Evolutionary conservation across 805 yeast genomes (phyloP).

Genomic region (Candida ponderosae): DNA sequence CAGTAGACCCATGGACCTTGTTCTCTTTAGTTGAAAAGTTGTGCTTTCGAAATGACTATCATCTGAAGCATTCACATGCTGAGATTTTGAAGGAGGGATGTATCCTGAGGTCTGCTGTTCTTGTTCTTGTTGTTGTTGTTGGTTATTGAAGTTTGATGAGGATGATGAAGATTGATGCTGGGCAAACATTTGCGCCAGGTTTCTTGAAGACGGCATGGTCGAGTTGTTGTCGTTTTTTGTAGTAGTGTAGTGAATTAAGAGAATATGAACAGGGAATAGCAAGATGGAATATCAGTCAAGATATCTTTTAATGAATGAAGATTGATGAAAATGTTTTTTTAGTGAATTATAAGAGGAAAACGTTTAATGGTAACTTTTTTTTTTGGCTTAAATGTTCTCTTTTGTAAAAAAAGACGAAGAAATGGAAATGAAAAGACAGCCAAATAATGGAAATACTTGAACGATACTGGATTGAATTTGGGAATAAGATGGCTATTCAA

Average conservation of each 20-base stretch:
- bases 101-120: background rate
- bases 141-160: background rate
- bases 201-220: constrained; percentile 3
- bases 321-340: no score
- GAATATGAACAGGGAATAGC: background rate
- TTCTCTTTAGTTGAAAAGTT: constrained; percentile 69
- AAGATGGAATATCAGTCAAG: background rate
- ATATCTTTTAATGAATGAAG: no score
- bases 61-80: constrained; percentile 52
- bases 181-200: constrained; percentile 1
- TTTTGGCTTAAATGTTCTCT: no score
- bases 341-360: no score
- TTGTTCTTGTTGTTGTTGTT: constrained; percentile 3
- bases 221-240: background rate
- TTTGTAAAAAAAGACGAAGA: no score
- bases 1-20: constrained; percentile 73
- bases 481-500: no score
- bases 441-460: no score
- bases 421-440: no score
- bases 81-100: constrained; percentile 22
- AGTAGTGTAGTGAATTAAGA: background rate
- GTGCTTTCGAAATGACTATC: constrained; percentile 64
- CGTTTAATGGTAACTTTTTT: no score
- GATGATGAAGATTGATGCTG: constrained; percentile 1
- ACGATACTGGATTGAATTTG: no score